Evolutionary conservation across 2,329 filamentous ascomycete genomes (phyloP).

Genomic region (Hymenoscyphus scutula): DNA sequence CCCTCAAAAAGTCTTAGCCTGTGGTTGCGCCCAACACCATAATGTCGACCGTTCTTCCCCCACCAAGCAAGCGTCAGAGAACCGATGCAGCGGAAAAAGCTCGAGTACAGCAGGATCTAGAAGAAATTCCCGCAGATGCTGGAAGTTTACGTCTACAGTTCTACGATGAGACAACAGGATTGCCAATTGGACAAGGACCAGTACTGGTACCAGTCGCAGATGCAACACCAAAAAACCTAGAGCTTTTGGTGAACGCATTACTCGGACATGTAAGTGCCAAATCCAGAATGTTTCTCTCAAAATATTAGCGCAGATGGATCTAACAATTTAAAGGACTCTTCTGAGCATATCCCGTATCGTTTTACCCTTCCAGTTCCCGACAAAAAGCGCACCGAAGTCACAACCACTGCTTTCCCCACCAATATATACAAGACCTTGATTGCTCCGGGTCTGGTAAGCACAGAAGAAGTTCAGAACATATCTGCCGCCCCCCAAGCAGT

Average conservation of each 20-base stretch:
- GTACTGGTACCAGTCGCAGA: slow-evolving; percentile 76
- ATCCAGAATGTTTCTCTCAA: not conserved
- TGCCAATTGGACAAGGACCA: slow-evolving; percentile 59
- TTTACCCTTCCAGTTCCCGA: slow-evolving; percentile 54
- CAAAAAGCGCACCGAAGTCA: slow-evolving; percentile 38
- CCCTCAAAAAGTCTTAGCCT: not conserved
- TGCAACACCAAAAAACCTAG: slow-evolving; percentile 84
- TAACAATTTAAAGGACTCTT: slow-evolving; percentile 47
- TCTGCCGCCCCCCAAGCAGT: slow-evolving; percentile 80
- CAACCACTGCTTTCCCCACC: slow-evolving; percentile 39
- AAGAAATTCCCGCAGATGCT: slow-evolving; percentile 62
- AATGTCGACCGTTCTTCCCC: slow-evolving; percentile 85
- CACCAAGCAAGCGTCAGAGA: slow-evolving; percentile 83
- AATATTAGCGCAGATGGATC: not conserved
- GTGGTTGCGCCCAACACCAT: slow-evolving; percentile 8
- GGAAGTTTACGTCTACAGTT: slow-evolving; percentile 86
- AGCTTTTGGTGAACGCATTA: slow-evolving; percentile 80
- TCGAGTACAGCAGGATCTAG: slow-evolving; percentile 72
- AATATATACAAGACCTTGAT: slow-evolving; percentile 49
- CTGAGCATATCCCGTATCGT: slow-evolving; percentile 63
- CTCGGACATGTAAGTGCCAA: slow-evolving; percentile 61
- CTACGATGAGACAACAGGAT: slow-evolving; percentile 76
- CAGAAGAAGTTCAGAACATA: slow-evolving; percentile 44
- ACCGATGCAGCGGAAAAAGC: slow-evolving; percentile 70
- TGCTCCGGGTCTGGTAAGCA: slow-evolving; percentile 34